Evolutionary conservation across 208 protist species (phyloP).

Genomic region (Acanthamoeba lenticulata): DNA sequence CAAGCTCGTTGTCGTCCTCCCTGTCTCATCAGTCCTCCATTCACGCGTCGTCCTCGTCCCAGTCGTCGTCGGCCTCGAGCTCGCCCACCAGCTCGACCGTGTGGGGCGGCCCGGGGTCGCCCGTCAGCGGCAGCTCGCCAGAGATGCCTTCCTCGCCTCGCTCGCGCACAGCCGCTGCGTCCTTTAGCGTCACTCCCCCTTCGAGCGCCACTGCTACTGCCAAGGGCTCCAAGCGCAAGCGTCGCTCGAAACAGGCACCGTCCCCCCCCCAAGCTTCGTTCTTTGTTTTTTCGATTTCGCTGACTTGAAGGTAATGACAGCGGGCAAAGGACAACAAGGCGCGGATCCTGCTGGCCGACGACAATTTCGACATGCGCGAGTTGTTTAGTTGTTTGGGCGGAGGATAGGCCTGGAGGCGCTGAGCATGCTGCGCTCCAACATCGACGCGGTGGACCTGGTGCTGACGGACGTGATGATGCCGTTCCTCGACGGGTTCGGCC

Average conservation of each 20-base stretch:
- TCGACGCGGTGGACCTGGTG: conserved; percentile 48
- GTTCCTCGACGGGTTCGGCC: conserved; percentile 64
- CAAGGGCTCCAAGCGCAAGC: too few species aligned
- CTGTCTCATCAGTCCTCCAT: too few species aligned
- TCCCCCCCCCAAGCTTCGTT: too few species aligned
- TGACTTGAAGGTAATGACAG: not conserved
- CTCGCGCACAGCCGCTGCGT: not conserved
- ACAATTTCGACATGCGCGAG: conserved; percentile 69
- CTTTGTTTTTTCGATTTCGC: too few species aligned
- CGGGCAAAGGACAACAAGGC: not conserved
- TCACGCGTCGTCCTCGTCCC: not conserved
- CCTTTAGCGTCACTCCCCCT: not conserved
- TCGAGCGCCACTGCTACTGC: too few species aligned
- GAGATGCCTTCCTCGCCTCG: conserved; percentile 25
- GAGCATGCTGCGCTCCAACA: not conserved
- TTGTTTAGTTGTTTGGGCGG: too few species aligned
- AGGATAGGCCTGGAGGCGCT: conserved; percentile 4
- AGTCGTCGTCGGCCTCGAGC: not conserved
- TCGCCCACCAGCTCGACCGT: not conserved
- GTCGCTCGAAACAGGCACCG: too few species aligned
- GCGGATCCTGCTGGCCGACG: conserved; percentile 43
- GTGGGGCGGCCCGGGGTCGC: too few species aligned
- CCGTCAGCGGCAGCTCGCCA: not conserved
- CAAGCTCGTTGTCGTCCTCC: not conserved
- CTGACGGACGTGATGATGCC: conserved; percentile 76